Base-by-base conservation (phyloP, 1,139 yeast species). In the Barnettozyma hawaiiensis region DNA sequence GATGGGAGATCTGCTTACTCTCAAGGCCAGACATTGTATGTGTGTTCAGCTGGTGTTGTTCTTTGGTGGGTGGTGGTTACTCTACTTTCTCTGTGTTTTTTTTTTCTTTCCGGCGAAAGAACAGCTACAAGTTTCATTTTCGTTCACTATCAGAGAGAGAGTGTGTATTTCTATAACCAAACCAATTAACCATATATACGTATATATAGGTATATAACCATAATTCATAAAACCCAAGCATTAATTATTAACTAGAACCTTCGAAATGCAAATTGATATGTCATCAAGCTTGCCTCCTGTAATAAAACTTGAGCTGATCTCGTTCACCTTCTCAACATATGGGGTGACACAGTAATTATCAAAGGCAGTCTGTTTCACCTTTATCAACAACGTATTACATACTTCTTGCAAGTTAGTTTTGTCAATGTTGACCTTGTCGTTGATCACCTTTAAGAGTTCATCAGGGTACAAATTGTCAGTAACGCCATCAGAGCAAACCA, bases 271-370 rank as follows among this genome's bases (percentile, higher is more conserved):
- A 11, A 75, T 60, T 0, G 78, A 70, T 67, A 74, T 75, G 51
- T 76, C 81, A 54, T 76, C 81, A 44, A 75, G 60, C 48, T 75
- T 75, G 0, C 81, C 81, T 2, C 81, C 81, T 33, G 68, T 60
- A 44, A 71, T 70, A 43, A 73, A 65, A 15, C 55, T 48, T 7
- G 51, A 47, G 32, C 47, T 48, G 35, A 54, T 31, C 18, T 68
- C 58, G 52, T 72, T 73, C 14, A 76, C 74, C 54, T 64, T 71
- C 52, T 73, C 78, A 46, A 73, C 75, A 50, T 75, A 75, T 1
- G 81, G 81, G 22, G 78, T 71, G 45, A 67, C 72, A 15, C 78
- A 73, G 54, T 70, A 72, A 51, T 70, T 78, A 52, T 76, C 81
- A 54, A 69, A 75, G 0, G 77, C 81, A 12, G 74, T 67, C 41